These are phyloP conservation scores for Chenopodium suecicum DNA, from an alignment of 148 eudicot genomes.

Conservation along the genomic window DNA sequence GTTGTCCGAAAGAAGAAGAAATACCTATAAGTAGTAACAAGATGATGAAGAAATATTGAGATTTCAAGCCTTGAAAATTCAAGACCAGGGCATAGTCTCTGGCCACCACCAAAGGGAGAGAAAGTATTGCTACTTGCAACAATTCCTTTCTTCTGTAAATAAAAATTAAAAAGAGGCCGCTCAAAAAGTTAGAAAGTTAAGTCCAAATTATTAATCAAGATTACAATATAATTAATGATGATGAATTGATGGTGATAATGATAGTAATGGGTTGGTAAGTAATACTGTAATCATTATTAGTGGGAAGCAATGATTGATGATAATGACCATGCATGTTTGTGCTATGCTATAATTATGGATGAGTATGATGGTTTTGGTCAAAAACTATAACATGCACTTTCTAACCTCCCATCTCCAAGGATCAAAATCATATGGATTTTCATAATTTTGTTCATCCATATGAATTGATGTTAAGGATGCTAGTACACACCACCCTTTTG, in stretches of 20 bases:
- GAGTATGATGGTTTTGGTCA: background rate
- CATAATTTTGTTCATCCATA: conserved; percentile 79
- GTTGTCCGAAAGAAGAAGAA: background rate
- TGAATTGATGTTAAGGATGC: conserved; percentile 91
- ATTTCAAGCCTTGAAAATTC: conserved; percentile 91
- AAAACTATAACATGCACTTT: background rate
- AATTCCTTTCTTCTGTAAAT: conserved; percentile 48
- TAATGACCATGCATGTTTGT: conserved; percentile 25
- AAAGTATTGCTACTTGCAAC: conserved; percentile 49
- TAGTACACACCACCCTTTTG: conserved; percentile 83
- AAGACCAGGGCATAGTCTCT: conserved; percentile 86
- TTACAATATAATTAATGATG: no score
- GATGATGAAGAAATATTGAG: conserved; percentile 81
- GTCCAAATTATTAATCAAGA: no score
- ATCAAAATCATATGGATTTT: conserved; percentile 73
- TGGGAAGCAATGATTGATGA: conserved; percentile 23
- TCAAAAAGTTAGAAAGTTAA: no score
- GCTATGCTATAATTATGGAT: conserved; percentile 10
- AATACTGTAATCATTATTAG: background rate
- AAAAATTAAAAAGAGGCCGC: conserved; percentile 7
- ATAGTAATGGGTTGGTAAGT: conserved; percentile 5
- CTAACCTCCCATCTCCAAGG: conserved; percentile 97
- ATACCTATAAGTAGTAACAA: conserved; percentile 78
- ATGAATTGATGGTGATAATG: conserved; percentile 13
- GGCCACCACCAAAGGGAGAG: conserved; percentile 97